Evolutionary conservation across 2,329 filamentous ascomycete genomes (phyloP), one percentile per base, ranked within the genome.

Genomic region (Botrytis porri): DNA sequence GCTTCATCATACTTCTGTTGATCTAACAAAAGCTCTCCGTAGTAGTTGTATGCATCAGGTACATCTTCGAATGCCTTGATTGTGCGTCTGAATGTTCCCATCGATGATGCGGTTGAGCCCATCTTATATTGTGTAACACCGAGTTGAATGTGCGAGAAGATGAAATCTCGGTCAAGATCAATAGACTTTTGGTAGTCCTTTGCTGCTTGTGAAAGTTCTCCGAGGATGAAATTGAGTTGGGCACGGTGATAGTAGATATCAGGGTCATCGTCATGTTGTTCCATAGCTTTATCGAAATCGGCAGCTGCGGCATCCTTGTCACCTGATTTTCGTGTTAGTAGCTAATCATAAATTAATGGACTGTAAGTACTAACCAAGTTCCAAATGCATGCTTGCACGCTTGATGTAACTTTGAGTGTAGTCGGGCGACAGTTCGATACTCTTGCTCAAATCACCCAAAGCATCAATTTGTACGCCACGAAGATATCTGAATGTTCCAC

Each of bases 91-190:
- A 99, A 98, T 9, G 96, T 99, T 51, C 96, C 95, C 94, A 98
- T 98, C 64, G 95, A 97, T 14, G 95, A 98, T 12, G 96, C 96
- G 73, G 99, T 93, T 43, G 94, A 97, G 78, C 96, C 96, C 92
- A 98, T 97, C 90, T 99, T 99, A 87, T 99, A 99, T 84, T 99
- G 96, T 67, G 96, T 99, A 70, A 99, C 96, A 82, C 96, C 96
- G 61, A 99, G 93, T 84, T 99, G 96, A 80, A 99, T 99, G 85
- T 99, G 96, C 12, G 95, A 98, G 88, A 97, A 99, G 85, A 99
- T 99, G 84, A 99, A 99, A 78, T 93, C 91, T 78, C 90, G 89
- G 86, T 99, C 96, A 43, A 99, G 88, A 79, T 99, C 96, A 80
- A 99, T 99, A 4, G 96, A 98, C 85, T 97, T 98, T 83, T 99